Percentiles rank a stretch among this genome's conserved stretches.
Conservation (phyloP, 805 yeast species). For the Starmerella geochares region DNA sequence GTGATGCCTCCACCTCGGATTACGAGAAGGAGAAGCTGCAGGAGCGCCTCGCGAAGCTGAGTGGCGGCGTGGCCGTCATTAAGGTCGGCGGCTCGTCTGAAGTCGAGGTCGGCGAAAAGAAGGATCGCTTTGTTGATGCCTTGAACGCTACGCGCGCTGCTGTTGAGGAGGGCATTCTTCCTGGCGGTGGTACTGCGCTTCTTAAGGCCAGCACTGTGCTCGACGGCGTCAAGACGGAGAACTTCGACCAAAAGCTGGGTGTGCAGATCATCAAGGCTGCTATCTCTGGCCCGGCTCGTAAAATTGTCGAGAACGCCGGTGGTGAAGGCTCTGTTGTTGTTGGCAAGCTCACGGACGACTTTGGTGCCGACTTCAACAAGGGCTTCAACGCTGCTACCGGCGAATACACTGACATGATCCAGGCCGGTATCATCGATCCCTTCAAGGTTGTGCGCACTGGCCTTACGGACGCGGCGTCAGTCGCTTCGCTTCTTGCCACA, state of each 20-base stretch:
- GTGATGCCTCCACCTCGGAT: slow-evolving; percentile 60
- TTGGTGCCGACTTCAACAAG: slow-evolving; percentile 62
- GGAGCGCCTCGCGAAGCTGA: slow-evolving; percentile 91
- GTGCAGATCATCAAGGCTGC: slow-evolving; percentile 88
- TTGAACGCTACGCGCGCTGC: slow-evolving; percentile 98
- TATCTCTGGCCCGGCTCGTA: slow-evolving; percentile 88
- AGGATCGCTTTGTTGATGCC: slow-evolving; percentile 97
- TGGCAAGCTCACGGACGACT: slow-evolving; percentile 59
- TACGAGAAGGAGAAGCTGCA: slow-evolving; percentile 95
- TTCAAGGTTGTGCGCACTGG: slow-evolving; percentile 96
- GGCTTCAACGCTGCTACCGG: slow-evolving; percentile 93
- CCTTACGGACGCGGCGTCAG: slow-evolving; percentile 92
- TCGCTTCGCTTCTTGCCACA: slow-evolving; percentile 91
- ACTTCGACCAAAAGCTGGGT: slow-evolving; percentile 95
- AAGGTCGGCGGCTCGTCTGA: slow-evolving; percentile 96
- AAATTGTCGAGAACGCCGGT: slow-evolving; percentile 93
- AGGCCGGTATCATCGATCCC: slow-evolving; percentile 96
- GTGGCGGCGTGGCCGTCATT: slow-evolving; percentile 97
- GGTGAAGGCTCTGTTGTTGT: slow-evolving; percentile 95
- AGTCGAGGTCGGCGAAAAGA: slow-evolving; percentile 98
- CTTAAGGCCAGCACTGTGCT: slow-evolving; percentile 78
- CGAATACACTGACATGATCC: slow-evolving; percentile 89
- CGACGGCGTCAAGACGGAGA: slow-evolving; percentile 59
- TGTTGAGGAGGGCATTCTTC: slow-evolving; percentile 94
- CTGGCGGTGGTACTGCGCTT: slow-evolving; percentile 99